These are phyloP conservation scores for Sapria himalayana DNA, from an alignment of 345 rosid genomes.

Conservation along the genomic window DNA sequence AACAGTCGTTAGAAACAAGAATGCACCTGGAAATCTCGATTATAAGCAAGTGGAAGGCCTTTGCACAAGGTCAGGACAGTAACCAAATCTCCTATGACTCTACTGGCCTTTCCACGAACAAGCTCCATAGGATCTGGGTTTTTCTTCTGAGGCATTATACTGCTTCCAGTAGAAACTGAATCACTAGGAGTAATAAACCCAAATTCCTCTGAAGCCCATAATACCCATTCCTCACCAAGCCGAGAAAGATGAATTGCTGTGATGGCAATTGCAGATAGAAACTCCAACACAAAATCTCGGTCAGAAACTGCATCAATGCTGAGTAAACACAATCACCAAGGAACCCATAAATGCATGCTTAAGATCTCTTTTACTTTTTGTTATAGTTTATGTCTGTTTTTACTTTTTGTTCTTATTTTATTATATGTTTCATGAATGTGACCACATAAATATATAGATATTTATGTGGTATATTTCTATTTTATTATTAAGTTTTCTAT, in stretches of 20 bases:
- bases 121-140: constrained; percentile 99
- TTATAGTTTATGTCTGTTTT: no score
- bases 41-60: constrained; percentile 93
- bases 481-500: no score
- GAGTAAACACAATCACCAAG: constrained; percentile 7
- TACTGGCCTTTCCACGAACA: constrained; percentile 80
- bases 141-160: constrained; percentile 99
- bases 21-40: constrained; percentile 73
- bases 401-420: no score
- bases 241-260: constrained; percentile 74
- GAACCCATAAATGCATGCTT: no score
- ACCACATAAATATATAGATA: no score
- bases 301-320: constrained; percentile 97
- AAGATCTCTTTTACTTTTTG: no score
- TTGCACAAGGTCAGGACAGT: constrained; percentile 77
- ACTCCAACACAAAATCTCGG: constrained; percentile 76
- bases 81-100: constrained; percentile 64
- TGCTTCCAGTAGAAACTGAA: constrained; percentile 83
- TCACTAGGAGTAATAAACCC: constrained; percentile 82
- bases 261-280: constrained; percentile 53
- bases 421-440: no score
- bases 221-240: constrained; percentile 93
- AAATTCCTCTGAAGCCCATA: constrained; percentile 97
- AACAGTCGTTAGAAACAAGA: no score
- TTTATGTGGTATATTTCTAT: no score